These are phyloP conservation scores for Chrysosporium keratinophilum DNA, from an alignment of 2,329 filamentous ascomycete genomes.

Conservation along the genomic window DNA sequence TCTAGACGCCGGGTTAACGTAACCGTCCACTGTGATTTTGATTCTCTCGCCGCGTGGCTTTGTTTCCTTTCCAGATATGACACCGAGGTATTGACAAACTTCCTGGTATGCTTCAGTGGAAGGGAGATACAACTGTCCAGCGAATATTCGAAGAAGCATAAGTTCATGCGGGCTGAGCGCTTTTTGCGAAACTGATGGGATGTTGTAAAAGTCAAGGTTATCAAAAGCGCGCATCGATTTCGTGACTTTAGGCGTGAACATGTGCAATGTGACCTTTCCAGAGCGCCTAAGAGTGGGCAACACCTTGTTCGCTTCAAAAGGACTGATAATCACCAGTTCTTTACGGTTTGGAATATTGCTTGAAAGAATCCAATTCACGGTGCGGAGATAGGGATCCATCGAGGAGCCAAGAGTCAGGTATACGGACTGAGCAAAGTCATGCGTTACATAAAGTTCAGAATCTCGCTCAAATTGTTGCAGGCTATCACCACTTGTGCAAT, in stretches of 20 bases:
- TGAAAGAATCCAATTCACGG: slow-evolving; percentile 43
- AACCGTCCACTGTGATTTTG: slow-evolving; percentile 5
- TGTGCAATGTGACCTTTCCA: slow-evolving; percentile 34
- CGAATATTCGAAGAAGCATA: slow-evolving; percentile 50
- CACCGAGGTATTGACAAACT: slow-evolving; percentile 16
- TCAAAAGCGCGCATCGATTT: slow-evolving; percentile 35
- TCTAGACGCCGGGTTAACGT: slow-evolving; percentile 1
- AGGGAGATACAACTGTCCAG: slow-evolving; percentile 54
- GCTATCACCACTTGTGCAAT: slow-evolving; percentile 24
- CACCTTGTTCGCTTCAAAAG: slow-evolving; percentile 48
- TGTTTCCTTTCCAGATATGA: background rate
- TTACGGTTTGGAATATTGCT: slow-evolving; percentile 24
- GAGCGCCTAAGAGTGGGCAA: slow-evolving; percentile 23
- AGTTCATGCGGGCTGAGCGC: slow-evolving; percentile 23
- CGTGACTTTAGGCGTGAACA: slow-evolving; percentile 41
- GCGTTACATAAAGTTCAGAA: slow-evolving; percentile 38
- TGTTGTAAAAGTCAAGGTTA: slow-evolving; percentile 34
- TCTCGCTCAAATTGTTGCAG: background rate
- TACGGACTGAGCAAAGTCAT: slow-evolving; percentile 43
- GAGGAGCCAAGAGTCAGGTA: slow-evolving; percentile 9
- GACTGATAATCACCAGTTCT: slow-evolving; percentile 45
- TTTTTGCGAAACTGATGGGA: slow-evolving; percentile 20
- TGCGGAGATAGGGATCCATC: slow-evolving; percentile 41
- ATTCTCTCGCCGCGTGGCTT: background rate
- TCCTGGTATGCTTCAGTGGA: slow-evolving; percentile 43